Evolutionary conservation across 2,329 filamentous ascomycete genomes (phyloP), one percentile per base, ranked within the genome.

Genomic region (Clonostachys chloroleuca): DNA sequence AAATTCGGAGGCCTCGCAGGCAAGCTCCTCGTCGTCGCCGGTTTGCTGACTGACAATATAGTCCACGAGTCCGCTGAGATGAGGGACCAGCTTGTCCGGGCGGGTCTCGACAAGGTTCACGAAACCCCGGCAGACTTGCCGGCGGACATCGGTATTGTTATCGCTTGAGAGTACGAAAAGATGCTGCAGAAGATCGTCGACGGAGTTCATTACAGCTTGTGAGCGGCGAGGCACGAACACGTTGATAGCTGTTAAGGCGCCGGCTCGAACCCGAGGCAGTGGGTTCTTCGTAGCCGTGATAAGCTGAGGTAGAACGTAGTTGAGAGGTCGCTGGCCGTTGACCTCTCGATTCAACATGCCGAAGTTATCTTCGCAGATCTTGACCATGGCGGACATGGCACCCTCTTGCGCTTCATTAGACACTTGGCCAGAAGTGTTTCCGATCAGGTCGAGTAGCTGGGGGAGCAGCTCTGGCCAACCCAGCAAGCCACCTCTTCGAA

Each of bases 301-400:
- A 51, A 99, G 78, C 67, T 95, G 92, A 12, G 94, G 94, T 44
- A 97, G 85, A 42, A 99, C 83, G 58, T 91, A 86, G 63, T 87
- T 87, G 50, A 97, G 80, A 2, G 94, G 94, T 48, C 91, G 81
- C 66, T 96, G 86, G 51, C 91, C 90, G 60, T 91, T 84, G 64
- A 95, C 89, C 53, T 96, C 89, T 57, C 86, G 84, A 67, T 95
- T 90, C 46, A 99, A 74, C 49, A 89, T 77, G 62, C 87, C 90
- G 60, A 83, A 85, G 70, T 95, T 96, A 69, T 99, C 94, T 68
- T 99, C 94, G 68, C 94, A 99, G 51, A 99, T 92, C 74, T 97
- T 97, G 64, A 87, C 75, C 66, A 99, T 76, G 43, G 94, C 92
- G 43, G 88, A 83, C 87, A 97, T 96, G 56, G 90, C 92, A 51